Conservation (phyloP, 164 flowering plant species). For the Buxus sempervirens region DNA sequence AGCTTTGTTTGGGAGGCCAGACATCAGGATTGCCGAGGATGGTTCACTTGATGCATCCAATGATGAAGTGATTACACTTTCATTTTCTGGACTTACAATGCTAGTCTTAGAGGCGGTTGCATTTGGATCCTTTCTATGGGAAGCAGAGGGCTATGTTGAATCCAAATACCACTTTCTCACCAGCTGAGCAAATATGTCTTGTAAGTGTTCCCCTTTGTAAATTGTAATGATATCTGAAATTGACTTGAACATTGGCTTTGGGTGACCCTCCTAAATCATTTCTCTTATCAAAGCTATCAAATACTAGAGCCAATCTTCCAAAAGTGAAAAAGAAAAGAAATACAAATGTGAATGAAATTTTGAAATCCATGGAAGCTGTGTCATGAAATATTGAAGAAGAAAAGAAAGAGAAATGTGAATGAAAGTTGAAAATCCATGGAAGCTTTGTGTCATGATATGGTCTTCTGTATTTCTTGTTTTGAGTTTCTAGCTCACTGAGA, state of each 20-base stretch:
- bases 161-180: conserved; percentile 60
- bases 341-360: too few species aligned
- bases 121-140: conserved; percentile 93
- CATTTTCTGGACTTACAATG: conserved; percentile 74
- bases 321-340: too few species aligned
- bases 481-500: too few species aligned
- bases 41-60: conserved; percentile 62
- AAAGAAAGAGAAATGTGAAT: too few species aligned
- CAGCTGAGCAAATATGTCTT: conserved; percentile 23
- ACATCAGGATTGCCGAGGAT: conserved; percentile 57
- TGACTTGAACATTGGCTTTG: neutral
- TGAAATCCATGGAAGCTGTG: too few species aligned
- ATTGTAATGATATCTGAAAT: neutral
- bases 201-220: neutral
- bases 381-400: too few species aligned
- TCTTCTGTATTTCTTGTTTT: too few species aligned
- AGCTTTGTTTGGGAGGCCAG: conserved; percentile 88
- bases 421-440: too few species aligned
- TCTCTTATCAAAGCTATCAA: too few species aligned
- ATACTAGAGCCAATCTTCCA: too few species aligned
- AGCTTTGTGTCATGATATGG: too few species aligned
- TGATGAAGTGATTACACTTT: conserved; percentile 58
- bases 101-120: conserved; percentile 85
- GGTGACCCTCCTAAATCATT: too few species aligned
- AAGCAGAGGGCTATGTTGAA: conserved; percentile 73